Conservation (phyloP, 768 basidiomycete genomes). For the Rhodocollybia butyracea region DNA sequence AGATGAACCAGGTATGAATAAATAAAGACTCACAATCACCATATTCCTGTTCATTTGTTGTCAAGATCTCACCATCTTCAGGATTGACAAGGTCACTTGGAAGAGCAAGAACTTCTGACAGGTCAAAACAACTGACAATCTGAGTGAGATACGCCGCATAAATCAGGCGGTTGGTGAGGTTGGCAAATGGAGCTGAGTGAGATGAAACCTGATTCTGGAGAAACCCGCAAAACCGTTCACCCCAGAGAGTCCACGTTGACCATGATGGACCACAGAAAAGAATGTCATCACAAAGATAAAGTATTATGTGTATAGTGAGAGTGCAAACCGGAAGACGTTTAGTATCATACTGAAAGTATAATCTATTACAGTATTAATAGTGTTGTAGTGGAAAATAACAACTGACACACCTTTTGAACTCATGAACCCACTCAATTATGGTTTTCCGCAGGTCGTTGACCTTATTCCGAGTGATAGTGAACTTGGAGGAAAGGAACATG, state of each 20-base stretch:
- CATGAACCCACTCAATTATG: neutral
- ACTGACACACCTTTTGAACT: neutral
- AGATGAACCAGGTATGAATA: neutral
- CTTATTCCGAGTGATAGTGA: neutral
- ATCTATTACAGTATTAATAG: slow-evolving; percentile 7
- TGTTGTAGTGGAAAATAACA: neutral
- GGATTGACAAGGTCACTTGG: neutral
- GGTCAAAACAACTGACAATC: neutral
- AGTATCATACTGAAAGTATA: slow-evolving; percentile 21
- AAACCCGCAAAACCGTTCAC: neutral
- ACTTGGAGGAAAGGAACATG: slow-evolving; percentile 23
- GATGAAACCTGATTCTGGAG: neutral
- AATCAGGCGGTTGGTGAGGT: neutral
- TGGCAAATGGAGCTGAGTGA: neutral
- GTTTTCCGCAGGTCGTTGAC: neutral
- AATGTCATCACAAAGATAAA: slow-evolving; percentile 22
- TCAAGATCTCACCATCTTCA: neutral
- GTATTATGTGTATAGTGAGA: slow-evolving; percentile 24
- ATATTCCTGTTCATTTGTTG: neutral
- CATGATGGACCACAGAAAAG: neutral
- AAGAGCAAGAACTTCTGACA: neutral
- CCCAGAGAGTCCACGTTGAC: neutral
- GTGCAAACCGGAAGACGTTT: slow-evolving; percentile 19
- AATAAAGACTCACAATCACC: neutral
- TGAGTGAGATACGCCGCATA: neutral